Evolutionary conservation across 768 basidiomycete genomes (phyloP), one percentile per base, ranked within the genome.

Genomic region (Trametopsis cervina): DNA sequence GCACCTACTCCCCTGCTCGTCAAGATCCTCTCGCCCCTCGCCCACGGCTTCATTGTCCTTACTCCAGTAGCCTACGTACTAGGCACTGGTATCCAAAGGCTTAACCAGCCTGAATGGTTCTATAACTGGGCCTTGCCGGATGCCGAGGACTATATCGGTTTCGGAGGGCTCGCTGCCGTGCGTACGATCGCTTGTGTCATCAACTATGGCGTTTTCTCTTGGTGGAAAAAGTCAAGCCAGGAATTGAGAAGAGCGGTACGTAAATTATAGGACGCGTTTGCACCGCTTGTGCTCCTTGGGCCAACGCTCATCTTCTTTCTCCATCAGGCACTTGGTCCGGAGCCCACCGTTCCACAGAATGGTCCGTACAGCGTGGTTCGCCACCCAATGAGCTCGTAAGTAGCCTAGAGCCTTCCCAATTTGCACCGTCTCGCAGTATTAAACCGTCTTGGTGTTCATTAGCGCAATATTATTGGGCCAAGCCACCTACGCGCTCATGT

Each of bases 41-140:
- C 66, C 37, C 57, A 51, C 6, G 25, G 60, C 7, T 52, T 62
- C 0, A 40, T 50, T 12, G 22, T 61, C 36, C 33, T 60, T 36
- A 56, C 64, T 23, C 65, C 68, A 15, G 46, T 55, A 1, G 47
- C 62, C 2, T 70, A 66, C 44, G 57, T 63, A 20, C 36, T 46
- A 10, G 52, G 54, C 6, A 56, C 69, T n/a, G 47, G 49, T 4
- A 29, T 59, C 21, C 68, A 66, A 44, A 49, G 56, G 7, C 54
- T 71, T 35, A 51, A 59, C 22, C 69, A 69, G 52, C 67, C 69
- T 4, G 47, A 55, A n/a, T 71, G 69, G 69, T 57, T 68, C 58
- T 37, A 21, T 13, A 57, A 41, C 41, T 55, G 26, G 36, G 36
- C 41, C 1, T 22, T 53, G 23, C 51, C 47, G n/a, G 33, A 48